Evolutionary conservation across 169 alveolate species (phyloP), one percentile per base, ranked within the genome.

Genomic region (Plasmodium vivax): DNA sequence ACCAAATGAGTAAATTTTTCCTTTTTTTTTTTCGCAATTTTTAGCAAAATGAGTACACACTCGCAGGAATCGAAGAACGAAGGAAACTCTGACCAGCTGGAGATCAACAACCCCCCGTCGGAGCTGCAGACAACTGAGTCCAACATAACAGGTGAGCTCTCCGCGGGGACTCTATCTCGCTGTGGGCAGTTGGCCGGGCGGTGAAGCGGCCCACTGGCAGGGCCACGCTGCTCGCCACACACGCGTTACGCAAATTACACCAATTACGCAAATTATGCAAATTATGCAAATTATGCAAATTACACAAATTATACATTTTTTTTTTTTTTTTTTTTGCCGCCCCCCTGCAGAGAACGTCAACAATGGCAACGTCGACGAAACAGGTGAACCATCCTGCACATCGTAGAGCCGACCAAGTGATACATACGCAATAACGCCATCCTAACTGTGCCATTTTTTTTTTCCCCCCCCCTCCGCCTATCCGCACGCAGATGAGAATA

Each of bases 31-130:
- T 87, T 72, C 32, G 14, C 43, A 34, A 72, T 87, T 77, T 74
- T 2, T 47, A 87, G 94, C 72, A 87, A 87, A 87, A 87, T 87
- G 43, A 77, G 71, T 79, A 56, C 74, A 77, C 79, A 87, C 23
- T 41, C 73, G 43, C 58, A 87, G 45, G 83, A 77, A 36, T 45
- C 90, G 10, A 68, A 79, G n/a, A 87, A 79, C 34, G 82, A 43
- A 62, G 9, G 19, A 56, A 87, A 77, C 45, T 77, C 58, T 47
- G 85, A 74, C 19, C 71, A 77, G 43, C 7, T 81, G 68, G 85
- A 77, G 45, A 16, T 80, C 75, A 56, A 87, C 43, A 73, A 62
- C 23, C 54, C 32, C 1, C 16, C 30, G 16, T 16, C 34, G 10
- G 94, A 87, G n/a, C 58, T 58, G 43, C 94, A 87, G 75, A 87